phyloP scores from a whole-genome alignment of 106 monocot genomes.

The Xerophyta viscosa region DNA sequence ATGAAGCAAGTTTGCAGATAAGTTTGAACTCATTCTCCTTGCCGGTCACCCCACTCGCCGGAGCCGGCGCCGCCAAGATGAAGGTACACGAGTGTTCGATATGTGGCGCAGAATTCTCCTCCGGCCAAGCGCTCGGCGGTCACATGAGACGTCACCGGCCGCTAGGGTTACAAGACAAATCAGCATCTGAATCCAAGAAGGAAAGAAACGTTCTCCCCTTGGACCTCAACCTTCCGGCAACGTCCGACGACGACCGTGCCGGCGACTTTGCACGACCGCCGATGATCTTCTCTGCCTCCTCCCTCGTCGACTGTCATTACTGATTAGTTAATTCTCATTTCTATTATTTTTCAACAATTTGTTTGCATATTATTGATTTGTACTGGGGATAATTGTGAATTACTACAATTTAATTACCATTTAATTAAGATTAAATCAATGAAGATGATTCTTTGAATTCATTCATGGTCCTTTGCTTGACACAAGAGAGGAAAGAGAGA shows the following conservation, averaged over 20 bases:
- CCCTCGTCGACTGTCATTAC: slow-evolving; percentile 62
- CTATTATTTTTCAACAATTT: too few relatives aligned
- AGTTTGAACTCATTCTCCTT: slow-evolving; percentile 7
- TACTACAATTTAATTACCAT: too few relatives aligned
- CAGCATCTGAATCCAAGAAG: slow-evolving; percentile 17
- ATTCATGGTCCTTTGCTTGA: too few relatives aligned
- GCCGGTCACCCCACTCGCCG: background rate
- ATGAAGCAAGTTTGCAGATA: slow-evolving; percentile 10
- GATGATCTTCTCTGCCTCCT: slow-evolving; percentile 6
- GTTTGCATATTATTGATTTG: too few relatives aligned
- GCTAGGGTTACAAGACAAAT: background rate
- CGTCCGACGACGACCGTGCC: slow-evolving; percentile 34
- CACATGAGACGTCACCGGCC: slow-evolving; percentile 93
- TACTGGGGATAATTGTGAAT: too few relatives aligned
- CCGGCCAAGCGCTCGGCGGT: slow-evolving; percentile 93
- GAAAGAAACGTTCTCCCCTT: slow-evolving; percentile 29
- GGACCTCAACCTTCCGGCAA: slow-evolving; percentile 80
- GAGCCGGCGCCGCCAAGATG: background rate
- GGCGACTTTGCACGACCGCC: slow-evolving; percentile 4
- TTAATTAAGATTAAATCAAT: too few relatives aligned
- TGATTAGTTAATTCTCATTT: too few relatives aligned
- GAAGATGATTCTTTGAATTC: too few relatives aligned
- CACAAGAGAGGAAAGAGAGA: background rate
- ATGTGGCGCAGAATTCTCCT: slow-evolving; percentile 73
- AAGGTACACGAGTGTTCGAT: slow-evolving; percentile 76